Evolutionary conservation across 2,329 filamentous ascomycete genomes (phyloP).

Genomic region (Magnaporthiopsis incrustans): DNA sequence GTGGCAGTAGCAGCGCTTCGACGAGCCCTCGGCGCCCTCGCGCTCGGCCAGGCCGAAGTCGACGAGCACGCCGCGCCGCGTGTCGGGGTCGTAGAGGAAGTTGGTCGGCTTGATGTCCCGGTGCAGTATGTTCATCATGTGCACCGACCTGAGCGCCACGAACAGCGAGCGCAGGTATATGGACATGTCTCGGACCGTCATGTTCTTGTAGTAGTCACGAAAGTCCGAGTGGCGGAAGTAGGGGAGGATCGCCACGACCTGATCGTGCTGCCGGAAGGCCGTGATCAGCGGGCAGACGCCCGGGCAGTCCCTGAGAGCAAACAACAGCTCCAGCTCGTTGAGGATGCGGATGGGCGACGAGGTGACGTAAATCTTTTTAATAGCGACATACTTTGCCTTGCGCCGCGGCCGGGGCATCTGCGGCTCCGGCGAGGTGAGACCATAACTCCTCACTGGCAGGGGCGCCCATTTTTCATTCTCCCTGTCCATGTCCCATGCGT

Average conservation of each 20-base stretch:
- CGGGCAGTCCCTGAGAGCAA: slow-evolving; percentile 73
- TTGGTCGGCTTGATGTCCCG: slow-evolving; percentile 97
- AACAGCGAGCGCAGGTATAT: slow-evolving; percentile 88
- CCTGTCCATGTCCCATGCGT: slow-evolving; percentile 75
- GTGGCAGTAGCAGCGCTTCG: slow-evolving; percentile 75
- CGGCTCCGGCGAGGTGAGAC: not conserved
- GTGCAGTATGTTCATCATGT: slow-evolving; percentile 78
- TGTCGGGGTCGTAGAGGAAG: slow-evolving; percentile 81
- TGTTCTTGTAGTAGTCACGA: slow-evolving; percentile 84
- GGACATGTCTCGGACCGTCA: slow-evolving; percentile 78
- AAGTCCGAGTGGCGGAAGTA: slow-evolving; percentile 97
- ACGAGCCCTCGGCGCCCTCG: slow-evolving; percentile 56
- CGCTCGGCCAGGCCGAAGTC: slow-evolving; percentile 96
- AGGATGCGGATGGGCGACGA: slow-evolving; percentile 88
- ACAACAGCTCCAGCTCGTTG: slow-evolving; percentile 89
- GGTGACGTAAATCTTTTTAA: slow-evolving; percentile 99
- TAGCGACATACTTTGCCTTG: slow-evolving; percentile 74
- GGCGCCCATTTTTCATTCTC: slow-evolving; percentile 59
- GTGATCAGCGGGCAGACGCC: slow-evolving; percentile 94
- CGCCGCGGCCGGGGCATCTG: slow-evolving; percentile 29
- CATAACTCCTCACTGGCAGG: slow-evolving; percentile 52
- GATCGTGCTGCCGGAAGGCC: slow-evolving; percentile 88
- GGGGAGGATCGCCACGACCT: slow-evolving; percentile 88
- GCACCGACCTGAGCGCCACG: slow-evolving; percentile 74
- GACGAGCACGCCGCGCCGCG: slow-evolving; percentile 82